A percentile compares a stretch with the other conserved stretches of the same genome.
Evolutionary conservation across 148 eudicot species (phyloP).

Genomic region (Cornus kousa): DNA sequence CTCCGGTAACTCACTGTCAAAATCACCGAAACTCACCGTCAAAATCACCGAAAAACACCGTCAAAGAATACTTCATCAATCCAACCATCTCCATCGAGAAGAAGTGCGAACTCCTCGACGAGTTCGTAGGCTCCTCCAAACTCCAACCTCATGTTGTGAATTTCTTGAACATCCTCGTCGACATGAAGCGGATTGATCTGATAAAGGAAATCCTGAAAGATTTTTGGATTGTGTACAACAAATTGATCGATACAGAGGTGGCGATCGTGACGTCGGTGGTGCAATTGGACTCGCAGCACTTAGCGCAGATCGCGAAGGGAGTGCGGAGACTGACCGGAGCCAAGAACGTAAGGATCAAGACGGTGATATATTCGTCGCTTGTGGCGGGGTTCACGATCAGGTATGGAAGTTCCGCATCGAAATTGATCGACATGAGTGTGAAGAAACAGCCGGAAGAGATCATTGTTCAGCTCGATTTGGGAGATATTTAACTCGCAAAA

Average conservation of each 20-base stretch:
- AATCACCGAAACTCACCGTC: slow-evolving; percentile 20
- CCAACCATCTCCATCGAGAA: slow-evolving; percentile 45
- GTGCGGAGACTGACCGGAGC: slow-evolving; percentile 81
- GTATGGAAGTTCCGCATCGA: slow-evolving; percentile 71
- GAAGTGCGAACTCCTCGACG: slow-evolving; percentile 53
- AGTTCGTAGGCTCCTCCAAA: slow-evolving; percentile 31
- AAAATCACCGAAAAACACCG: slow-evolving; percentile 26
- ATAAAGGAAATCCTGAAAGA: slow-evolving; percentile 60
- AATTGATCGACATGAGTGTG: too few relatives aligned
- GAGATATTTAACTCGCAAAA: too few relatives aligned
- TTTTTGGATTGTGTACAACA: slow-evolving; percentile 67
- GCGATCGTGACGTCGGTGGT: slow-evolving; percentile 88
- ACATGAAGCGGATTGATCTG: slow-evolving; percentile 57
- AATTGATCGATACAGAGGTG: slow-evolving; percentile 63
- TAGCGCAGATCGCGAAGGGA: slow-evolving; percentile 89
- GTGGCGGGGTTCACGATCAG: slow-evolving; percentile 89
- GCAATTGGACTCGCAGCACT: slow-evolving; percentile 64
- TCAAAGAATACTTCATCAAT: slow-evolving; percentile 44
- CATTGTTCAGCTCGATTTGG: too few relatives aligned
- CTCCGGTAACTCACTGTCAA: too few relatives aligned
- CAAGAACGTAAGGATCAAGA: slow-evolving; percentile 87
- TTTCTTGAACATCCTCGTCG: slow-evolving; percentile 70
- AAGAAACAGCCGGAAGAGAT: too few relatives aligned
- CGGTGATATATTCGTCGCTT: slow-evolving; percentile 61
- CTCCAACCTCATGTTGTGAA: slow-evolving; percentile 70